Evolutionary conservation across 1,139 yeast species (phyloP).

Genomic region (Blastobotrys malaysiensis): DNA sequence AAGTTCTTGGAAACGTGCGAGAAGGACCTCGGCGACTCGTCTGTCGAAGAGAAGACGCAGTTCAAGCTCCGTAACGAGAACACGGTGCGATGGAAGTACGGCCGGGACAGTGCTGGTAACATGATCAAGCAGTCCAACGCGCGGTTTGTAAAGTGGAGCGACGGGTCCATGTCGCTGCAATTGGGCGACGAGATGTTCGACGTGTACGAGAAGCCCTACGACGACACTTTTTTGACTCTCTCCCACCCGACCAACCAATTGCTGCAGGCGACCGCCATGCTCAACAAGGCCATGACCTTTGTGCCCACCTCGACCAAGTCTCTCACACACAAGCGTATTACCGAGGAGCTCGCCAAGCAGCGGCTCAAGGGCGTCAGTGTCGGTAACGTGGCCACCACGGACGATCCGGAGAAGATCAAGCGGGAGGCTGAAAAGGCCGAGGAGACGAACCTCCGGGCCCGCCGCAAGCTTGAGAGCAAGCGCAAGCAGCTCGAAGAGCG

Average conservation of each 20-base stretch:
- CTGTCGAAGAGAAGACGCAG: conserved; percentile 45
- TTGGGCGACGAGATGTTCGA: conserved; percentile 87
- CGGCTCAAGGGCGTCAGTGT: conserved; percentile 48
- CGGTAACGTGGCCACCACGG: conserved; percentile 69
- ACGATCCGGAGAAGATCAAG: conserved; percentile 84
- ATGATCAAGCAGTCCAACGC: conserved; percentile 79
- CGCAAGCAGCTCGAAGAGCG: conserved; percentile 65
- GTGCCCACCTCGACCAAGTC: conserved; percentile 87
- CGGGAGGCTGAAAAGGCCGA: conserved; percentile 77
- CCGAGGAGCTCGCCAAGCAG: conserved; percentile 68
- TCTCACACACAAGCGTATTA: conserved; percentile 71
- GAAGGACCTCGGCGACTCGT: conserved; percentile 17
- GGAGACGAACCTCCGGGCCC: conserved; percentile 37
- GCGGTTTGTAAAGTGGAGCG: conserved; percentile 89
- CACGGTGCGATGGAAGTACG: conserved; percentile 90
- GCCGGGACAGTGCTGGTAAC: conserved; percentile 53
- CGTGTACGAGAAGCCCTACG: conserved; percentile 54
- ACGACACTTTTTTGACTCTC: conserved; percentile 66
- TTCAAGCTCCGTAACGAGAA: conserved; percentile 64
- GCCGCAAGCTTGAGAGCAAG: conserved; percentile 47
- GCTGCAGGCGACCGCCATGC: conserved; percentile 46
- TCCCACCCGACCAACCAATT: conserved; percentile 70
- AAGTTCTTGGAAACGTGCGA: conserved; percentile 44
- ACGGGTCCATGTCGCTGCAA: conserved; percentile 80
- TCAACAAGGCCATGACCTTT: conserved; percentile 57